Base-by-base conservation (phyloP, 2,329 filamentous ascomycete species). In the Phaeosphaeria sp. region DNA sequence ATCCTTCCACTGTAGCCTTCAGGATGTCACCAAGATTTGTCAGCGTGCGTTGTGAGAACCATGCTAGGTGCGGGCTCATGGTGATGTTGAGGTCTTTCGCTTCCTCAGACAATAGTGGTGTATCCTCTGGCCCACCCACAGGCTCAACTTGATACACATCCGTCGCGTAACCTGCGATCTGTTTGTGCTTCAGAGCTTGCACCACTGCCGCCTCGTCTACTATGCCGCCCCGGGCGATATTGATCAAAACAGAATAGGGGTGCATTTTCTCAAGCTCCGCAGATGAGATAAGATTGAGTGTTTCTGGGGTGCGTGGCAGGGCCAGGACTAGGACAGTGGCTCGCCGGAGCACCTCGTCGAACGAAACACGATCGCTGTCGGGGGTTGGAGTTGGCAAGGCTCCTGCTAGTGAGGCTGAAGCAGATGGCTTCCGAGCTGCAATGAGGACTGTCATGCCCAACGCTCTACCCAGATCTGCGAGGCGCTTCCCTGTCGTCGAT, bases 31-130 rank as follows among this genome's bases (percentile, higher is more conserved):
- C 75, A 43, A 84, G 77, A 41, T 81, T 84, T 46, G 77, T 72
- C 56, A 82, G 73, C 4, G 82, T 85, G 61, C 73, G 78, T 47
- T 78, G 75, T 1, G 82, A 79, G 61, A 79, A 81, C 84, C 84
- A 86, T 0, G 84, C 84, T 41, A 85, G 59, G 72, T 87, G 84
- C 18, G 83, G 83, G 48, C 77, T 83, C 42, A 84, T 63, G 0
- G 83, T 79, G 58, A 87, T 68, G 58, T 85, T 84, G 13, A 84
- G 77, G 20, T 78, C 75, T 50, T 77, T 73, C 2, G 74, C 73
- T 18, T 81, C 80, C n/a, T 80, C 73, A 6, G 73, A 65, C 22
- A 84, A 64, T 46, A 85, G 68, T 0, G 79, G 77, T 6, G 77
- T 80, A 21, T 78, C 80, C 15, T 78, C 74, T 47, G 66, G 59